Evolutionary conservation across 2,329 filamentous ascomycete species (phyloP), one percentile per base, ranked within the genome.

Genomic region (Corynespora cassiicola): DNA sequence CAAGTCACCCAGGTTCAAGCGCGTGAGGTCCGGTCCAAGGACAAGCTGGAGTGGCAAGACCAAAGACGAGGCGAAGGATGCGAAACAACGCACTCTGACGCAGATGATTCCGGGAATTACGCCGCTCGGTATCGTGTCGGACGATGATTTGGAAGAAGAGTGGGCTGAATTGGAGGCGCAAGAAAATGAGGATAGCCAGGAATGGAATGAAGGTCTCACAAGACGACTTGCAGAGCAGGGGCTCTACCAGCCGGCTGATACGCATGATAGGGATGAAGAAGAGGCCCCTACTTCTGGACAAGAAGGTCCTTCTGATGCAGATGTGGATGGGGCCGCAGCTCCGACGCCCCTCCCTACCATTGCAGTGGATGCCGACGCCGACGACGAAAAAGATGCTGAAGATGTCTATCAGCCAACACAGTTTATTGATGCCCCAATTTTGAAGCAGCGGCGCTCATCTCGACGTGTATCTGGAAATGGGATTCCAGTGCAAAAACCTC

Each of bases 101-200:
- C 64, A 67, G 26, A 67, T 67, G 61, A 45, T 67, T 12, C 59
- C 57, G 12, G 50, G 57, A 1, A 49, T 64, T 42, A 48, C 35
- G 7, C 31, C 47, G 3, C 14, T 52, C 5, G 24, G 56, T 30
- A 28, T 43, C 26, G 11, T 31, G 22, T 57, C 56, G 2, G 52
- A 58, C 23, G 54, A 54, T 5, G 52, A 62, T 9, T 6, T 42
- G 8, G 43, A 52, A 5, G 53, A 52, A n/a, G 39, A 35, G 15
- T 20, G 47, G n/a, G 45, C 39, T 16, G 47, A 54, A 29, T n/a
- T 36, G 18, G 51, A 56, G 14, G 45, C 44, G 7, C 36, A 54
- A n/a, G 39, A 48, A 6, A 32, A 28, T 9, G n/a, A n/a, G n/a
- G 42, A 53, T 2, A 47, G 39, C 14, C 37, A 47, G 19, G 39